Evolutionary conservation across 768 basidiomycete genomes (phyloP).

Genomic region (Pleurotus pulmonarius): DNA sequence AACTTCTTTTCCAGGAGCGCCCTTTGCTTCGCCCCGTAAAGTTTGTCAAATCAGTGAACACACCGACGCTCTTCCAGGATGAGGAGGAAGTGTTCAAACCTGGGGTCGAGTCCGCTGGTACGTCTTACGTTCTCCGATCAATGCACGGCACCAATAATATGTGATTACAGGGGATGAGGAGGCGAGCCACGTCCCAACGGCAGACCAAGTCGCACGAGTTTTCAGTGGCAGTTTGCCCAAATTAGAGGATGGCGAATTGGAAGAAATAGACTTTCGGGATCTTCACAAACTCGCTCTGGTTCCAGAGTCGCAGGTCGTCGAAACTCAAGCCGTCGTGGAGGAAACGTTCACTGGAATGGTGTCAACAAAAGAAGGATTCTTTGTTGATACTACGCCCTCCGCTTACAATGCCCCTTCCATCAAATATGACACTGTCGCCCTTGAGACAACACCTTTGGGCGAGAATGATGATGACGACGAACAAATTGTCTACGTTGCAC

Average conservation of each 20-base stretch:
- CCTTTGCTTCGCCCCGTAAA: conserved; percentile 63
- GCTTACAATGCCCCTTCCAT: not conserved
- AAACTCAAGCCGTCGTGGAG: not conserved
- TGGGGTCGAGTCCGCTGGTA: conserved; percentile 47
- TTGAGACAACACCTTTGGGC: conserved; percentile 2
- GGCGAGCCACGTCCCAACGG: conserved; percentile 62
- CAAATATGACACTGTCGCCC: not conserved
- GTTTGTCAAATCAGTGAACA: conserved; percentile 61
- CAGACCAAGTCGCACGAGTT: conserved; percentile 59
- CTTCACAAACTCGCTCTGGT: conserved; percentile 33
- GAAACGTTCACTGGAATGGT: conserved; percentile 11
- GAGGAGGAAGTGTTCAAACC: conserved; percentile 64
- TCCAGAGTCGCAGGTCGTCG: not conserved
- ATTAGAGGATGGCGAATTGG: conserved; percentile 31
- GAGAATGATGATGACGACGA: conserved; percentile 50
- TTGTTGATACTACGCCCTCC: conserved; percentile 10
- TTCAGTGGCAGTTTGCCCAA: conserved; percentile 41
- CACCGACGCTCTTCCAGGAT: conserved; percentile 46
- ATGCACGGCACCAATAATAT: not conserved
- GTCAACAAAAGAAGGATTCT: conserved; percentile 20
- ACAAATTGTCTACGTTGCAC: conserved; percentile 74
- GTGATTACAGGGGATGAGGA: conserved; percentile 40
- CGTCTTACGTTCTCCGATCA: conserved; percentile 17
- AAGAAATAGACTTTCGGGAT: conserved; percentile 68
- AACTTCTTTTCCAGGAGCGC: conserved; percentile 50